These are phyloP conservation scores for Penicillium lagena DNA, from an alignment of 495 filamentous ascomycete species.

Conservation along the genomic window DNA sequence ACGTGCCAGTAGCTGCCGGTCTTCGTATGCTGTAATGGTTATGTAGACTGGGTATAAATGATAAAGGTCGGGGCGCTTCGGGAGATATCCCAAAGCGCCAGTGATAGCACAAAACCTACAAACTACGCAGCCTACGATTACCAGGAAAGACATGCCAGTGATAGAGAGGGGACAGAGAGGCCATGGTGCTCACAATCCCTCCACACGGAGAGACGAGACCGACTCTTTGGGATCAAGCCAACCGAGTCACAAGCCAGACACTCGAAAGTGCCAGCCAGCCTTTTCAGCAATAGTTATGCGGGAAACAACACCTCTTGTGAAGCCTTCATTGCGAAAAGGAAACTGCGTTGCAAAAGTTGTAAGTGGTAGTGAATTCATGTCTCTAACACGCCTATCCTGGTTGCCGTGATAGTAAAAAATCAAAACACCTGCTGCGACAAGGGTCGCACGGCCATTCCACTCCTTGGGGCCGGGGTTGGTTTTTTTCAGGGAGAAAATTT, in stretches of 20 bases:
- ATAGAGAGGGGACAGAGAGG: constrained; percentile 24
- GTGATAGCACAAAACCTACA: neutral
- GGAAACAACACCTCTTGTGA: constrained; percentile 41
- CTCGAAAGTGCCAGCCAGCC: constrained; percentile 13
- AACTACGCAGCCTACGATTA: constrained; percentile 13
- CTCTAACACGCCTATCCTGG: constrained; percentile 41
- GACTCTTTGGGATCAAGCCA: constrained; percentile 22
- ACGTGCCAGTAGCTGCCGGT: too few species aligned
- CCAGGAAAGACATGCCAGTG: constrained; percentile 13
- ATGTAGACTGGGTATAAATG: too few species aligned
- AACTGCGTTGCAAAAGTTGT: constrained; percentile 27
- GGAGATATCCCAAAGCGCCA: too few species aligned
- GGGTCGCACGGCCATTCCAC: constrained; percentile 4
- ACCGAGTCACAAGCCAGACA: constrained; percentile 14
- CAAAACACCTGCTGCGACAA: too few species aligned
- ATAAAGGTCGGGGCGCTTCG: too few species aligned
- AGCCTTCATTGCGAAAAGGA: constrained; percentile 46
- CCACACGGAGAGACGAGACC: constrained; percentile 9
- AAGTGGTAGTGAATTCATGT: constrained; percentile 32
- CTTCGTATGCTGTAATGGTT: too few species aligned
- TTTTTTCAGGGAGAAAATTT: constrained; percentile 17
- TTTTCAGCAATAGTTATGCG: constrained; percentile 47
- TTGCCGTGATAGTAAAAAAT: constrained; percentile 34
- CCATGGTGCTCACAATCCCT: constrained; percentile 11
- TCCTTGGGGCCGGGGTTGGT: constrained; percentile 20